Percentiles rank a stretch among this genome's conserved stretches.
Evolutionary conservation across 2,329 filamentous ascomycete species (phyloP).

Genomic region (Colletotrichum aenigma): DNA sequence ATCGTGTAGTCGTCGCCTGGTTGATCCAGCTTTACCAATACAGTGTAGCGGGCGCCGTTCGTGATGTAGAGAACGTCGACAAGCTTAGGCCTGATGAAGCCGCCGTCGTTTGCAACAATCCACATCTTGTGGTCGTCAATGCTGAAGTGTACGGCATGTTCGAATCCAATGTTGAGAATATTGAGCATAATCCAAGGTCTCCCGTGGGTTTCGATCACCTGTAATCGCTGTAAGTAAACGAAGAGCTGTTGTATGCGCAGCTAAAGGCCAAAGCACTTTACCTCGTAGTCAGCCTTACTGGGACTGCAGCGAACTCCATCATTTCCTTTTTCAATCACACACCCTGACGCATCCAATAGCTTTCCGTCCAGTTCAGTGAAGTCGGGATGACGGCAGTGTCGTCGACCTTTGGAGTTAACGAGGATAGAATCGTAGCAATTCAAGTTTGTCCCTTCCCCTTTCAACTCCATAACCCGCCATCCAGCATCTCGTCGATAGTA

Average conservation of each 20-base stretch:
- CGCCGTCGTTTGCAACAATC: slow-evolving; percentile 57
- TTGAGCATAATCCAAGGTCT: slow-evolving; percentile 7
- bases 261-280: background rate
- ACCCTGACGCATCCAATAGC: background rate
- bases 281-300: background rate
- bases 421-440: slow-evolving; percentile 64
- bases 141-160: slow-evolving; percentile 30
- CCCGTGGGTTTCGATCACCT: background rate
- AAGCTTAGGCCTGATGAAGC: slow-evolving; percentile 55
- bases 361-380: background rate
- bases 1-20: slow-evolving; percentile 56
- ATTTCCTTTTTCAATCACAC: background rate
- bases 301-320: background rate
- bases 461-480: background rate
- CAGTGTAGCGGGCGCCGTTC: slow-evolving; percentile 58
- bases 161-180: background rate
- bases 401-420: slow-evolving; percentile 64
- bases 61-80: slow-evolving; percentile 32
- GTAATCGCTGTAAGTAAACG: background rate
- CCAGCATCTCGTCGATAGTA: background rate
- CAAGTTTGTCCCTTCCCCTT: background rate
- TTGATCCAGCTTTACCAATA: slow-evolving; percentile 47
- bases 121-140: slow-evolving; percentile 58
- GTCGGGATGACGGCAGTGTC: slow-evolving; percentile 44
- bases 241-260: background rate